Evolutionary conservation across 306 rosid genomes (phyloP).

Genomic region (Luffa acutangula): DNA sequence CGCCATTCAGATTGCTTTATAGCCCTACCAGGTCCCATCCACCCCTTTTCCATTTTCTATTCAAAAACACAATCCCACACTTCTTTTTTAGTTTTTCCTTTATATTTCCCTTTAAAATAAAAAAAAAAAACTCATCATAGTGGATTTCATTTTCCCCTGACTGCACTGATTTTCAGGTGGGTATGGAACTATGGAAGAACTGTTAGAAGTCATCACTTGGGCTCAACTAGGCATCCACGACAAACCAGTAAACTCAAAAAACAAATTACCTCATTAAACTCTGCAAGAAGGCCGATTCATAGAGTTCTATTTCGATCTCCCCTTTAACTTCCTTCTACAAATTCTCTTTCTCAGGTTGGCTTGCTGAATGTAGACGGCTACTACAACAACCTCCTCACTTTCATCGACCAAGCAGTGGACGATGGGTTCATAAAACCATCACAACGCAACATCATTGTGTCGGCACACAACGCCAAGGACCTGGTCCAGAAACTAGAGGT

Average conservation of each 20-base stretch:
- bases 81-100: background rate
- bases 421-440: conserved; percentile 53
- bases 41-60: background rate
- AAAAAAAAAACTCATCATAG: background rate
- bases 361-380: conserved; percentile 49
- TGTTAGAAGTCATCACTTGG: conserved; percentile 50
- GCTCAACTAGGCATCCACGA: conserved; percentile 57
- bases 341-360: conserved; percentile 27
- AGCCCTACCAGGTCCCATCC: conserved; percentile 47
- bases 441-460: conserved; percentile 43
- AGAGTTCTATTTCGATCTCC: background rate
- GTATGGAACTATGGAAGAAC: conserved; percentile 49
- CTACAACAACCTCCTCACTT: conserved; percentile 38
- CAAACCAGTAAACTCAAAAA: conserved; percentile 32
- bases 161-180: conserved; percentile 29
- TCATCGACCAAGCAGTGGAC: conserved; percentile 49
- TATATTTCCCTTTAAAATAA: background rate
- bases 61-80: background rate
- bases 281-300: background rate
- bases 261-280: background rate
- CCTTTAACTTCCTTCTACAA: background rate
- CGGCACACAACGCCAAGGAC: conserved; percentile 43
- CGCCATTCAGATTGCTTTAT: conserved; percentile 54
- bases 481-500: conserved; percentile 55
- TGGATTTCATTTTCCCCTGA: background rate